phyloP scores from a whole-genome alignment of 257 asterid genomes.

The Rehmannia glutinosa region DNA sequence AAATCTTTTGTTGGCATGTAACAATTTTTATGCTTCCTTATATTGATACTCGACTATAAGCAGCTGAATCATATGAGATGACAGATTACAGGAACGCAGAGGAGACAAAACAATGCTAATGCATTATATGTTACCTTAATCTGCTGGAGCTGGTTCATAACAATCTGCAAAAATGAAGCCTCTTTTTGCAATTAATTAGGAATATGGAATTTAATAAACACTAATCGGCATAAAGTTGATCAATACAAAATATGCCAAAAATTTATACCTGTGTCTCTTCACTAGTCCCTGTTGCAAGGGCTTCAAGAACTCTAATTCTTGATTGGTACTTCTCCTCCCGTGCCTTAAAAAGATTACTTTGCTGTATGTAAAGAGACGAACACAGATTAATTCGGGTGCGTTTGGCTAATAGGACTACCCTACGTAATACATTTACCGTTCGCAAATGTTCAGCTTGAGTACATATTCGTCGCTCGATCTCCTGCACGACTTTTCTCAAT shows the following conservation, averaged over 20 bases:
- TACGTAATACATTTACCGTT: constrained; percentile 40
- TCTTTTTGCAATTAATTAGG: constrained; percentile 8
- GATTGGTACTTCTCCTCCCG: constrained; percentile 97
- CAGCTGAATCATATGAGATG: neutral
- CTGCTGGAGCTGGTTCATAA: constrained; percentile 63
- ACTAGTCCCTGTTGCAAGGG: constrained; percentile 75
- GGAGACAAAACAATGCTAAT: neutral
- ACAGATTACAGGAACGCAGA: neutral
- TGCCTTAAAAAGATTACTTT: constrained; percentile 75
- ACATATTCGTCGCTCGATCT: constrained; percentile 84
- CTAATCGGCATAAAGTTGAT: neutral
- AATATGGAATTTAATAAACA: neutral
- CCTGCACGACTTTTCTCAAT: constrained; percentile 88
- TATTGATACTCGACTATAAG: neutral
- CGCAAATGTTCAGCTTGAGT: constrained; percentile 89
- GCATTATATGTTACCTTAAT: constrained; percentile 41
- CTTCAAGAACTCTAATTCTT: constrained; percentile 86
- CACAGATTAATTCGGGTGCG: neutral
- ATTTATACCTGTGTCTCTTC: constrained; percentile 70
- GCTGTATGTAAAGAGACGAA: constrained; percentile 42
- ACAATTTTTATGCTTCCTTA: neutral
- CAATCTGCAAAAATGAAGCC: constrained; percentile 41
- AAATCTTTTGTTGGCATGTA: neutral
- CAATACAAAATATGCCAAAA: neutral
- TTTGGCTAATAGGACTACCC: neutral